Conservation (phyloP, 306 rosid genomes). For the Pyrus betulifolia region DNA sequence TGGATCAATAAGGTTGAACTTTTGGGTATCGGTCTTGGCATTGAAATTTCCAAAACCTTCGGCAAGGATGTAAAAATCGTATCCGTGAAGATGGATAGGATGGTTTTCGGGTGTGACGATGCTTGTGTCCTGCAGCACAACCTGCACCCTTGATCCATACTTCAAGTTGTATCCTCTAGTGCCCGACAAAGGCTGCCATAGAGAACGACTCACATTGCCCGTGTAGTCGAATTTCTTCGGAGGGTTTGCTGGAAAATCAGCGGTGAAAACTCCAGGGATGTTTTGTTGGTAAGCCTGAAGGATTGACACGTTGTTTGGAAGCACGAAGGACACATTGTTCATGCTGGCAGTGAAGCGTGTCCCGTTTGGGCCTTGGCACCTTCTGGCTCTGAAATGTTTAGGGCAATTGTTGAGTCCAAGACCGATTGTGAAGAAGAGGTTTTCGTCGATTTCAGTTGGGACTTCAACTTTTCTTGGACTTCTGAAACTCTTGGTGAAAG, state of each 20-base stretch:
- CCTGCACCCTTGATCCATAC: constrained; percentile 67
- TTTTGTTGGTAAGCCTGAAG: constrained; percentile 60
- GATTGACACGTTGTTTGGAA: constrained; percentile 56
- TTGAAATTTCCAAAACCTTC: constrained; percentile 82
- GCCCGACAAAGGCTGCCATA: constrained; percentile 67
- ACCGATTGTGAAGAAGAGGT: constrained; percentile 58
- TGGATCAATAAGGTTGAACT: constrained; percentile 85
- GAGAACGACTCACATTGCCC: constrained; percentile 70
- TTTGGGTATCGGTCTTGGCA: constrained; percentile 37
- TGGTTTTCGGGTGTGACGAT: constrained; percentile 72
- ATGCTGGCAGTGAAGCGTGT: constrained; percentile 81
- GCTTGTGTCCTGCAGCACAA: constrained; percentile 77
- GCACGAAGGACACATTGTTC: constrained; percentile 67
- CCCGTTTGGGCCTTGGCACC: constrained; percentile 81
- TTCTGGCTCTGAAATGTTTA: constrained; percentile 6
- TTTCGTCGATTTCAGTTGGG: constrained; percentile 56
- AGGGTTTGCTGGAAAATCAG: constrained; percentile 71
- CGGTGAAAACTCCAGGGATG: constrained; percentile 57
- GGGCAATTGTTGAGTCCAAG: constrained; percentile 80
- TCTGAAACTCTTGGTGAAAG: constrained; percentile 48
- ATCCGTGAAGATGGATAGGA: constrained; percentile 87
- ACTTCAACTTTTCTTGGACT: constrained; percentile 51
- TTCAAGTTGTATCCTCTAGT: constrained; percentile 55
- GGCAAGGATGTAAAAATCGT: constrained; percentile 72
- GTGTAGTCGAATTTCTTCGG: constrained; percentile 63